phyloP scores from a whole-genome alignment of 2,329 filamentous ascomycete species.

The Exophiala aquamarina region DNA sequence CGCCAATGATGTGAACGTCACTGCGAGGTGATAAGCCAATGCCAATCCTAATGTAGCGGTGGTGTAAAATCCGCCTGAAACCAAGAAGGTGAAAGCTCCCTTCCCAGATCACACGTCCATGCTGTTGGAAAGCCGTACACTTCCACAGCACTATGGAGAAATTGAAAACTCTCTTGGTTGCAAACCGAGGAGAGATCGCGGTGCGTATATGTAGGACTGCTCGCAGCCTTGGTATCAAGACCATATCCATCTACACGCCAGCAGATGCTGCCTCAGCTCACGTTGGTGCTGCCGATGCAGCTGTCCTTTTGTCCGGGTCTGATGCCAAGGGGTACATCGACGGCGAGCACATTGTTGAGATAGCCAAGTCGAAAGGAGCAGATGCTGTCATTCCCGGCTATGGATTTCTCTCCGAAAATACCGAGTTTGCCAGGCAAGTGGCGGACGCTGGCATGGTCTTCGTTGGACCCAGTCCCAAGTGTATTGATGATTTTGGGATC shows the following conservation, averaged over 20 bases:
- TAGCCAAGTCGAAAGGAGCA: constrained; percentile 50
- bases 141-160: constrained; percentile 32
- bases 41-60: neutral
- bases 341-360: constrained; percentile 42
- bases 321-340: constrained; percentile 49
- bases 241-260: constrained; percentile 59
- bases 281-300: constrained; percentile 54
- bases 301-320: constrained; percentile 50
- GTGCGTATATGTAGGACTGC: constrained; percentile 51
- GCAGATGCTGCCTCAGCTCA: constrained; percentile 57
- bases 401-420: constrained; percentile 66
- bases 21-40: neutral
- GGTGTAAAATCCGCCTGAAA: neutral
- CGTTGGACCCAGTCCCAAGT: constrained; percentile 57
- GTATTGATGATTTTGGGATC: constrained; percentile 58
- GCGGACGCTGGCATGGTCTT: constrained; percentile 57
- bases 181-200: constrained; percentile 62
- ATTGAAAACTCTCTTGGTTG: constrained; percentile 55
- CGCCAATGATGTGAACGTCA: neutral
- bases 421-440: constrained; percentile 58
- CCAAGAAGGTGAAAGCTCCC: neutral
- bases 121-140: neutral
- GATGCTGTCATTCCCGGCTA: constrained; percentile 67
- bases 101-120: neutral
- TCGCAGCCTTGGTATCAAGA: constrained; percentile 48